Base-by-base conservation (phyloP, 2,329 filamentous ascomycete species). In the Microcera coccophila region DNA sequence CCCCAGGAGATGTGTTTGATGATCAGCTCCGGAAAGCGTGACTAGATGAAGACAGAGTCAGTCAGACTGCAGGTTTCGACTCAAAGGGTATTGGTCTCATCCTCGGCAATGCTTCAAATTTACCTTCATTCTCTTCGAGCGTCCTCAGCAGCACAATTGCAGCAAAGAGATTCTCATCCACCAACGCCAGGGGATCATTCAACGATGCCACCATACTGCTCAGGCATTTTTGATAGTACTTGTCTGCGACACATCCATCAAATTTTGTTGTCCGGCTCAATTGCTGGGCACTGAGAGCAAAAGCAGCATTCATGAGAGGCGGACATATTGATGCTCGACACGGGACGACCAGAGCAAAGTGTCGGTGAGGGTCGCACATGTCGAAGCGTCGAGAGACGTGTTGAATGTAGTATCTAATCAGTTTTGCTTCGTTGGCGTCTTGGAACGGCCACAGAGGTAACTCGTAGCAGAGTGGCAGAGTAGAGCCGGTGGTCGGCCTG, bases 41-140 rank as follows among this genome's bases (percentile, higher is more conserved):
- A 46, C 44, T 28, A 24, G 15, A 11, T 21, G 33, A 10, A 24
- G n/a, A n/a, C n/a, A n/a, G n/a, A n/a, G n/a, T n/a, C n/a, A n/a
- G n/a, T n/a, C n/a, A n/a, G n/a, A n/a, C n/a, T n/a, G n/a, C n/a
- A 29, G 14, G 15, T 3, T 4, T 8, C 20, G 21, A 11, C 5
- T 11, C 11, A 17, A n/a, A n/a, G 2, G 14, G n/a, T 10, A 14
- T 11, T 15, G 3, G 14, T n/a, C 8, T 12, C 11, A 10, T 24
- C 24, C 7, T 32, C 15, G 29, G 15, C 7, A 14, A 32, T 32
- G n/a, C n/a, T n/a, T n/a, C n/a, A n/a, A 32, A n/a, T 17, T 8
- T 10, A 39, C 44, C 44, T 42, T 46, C 44, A 17, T 42, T 41
- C 16, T 46, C 44, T n/a, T 46, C 44, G 4, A 46, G 20, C 2